Conservation (phyloP, 2,329 filamentous ascomycete species). For the Neofusicoccum kwambonambiense region DNA sequence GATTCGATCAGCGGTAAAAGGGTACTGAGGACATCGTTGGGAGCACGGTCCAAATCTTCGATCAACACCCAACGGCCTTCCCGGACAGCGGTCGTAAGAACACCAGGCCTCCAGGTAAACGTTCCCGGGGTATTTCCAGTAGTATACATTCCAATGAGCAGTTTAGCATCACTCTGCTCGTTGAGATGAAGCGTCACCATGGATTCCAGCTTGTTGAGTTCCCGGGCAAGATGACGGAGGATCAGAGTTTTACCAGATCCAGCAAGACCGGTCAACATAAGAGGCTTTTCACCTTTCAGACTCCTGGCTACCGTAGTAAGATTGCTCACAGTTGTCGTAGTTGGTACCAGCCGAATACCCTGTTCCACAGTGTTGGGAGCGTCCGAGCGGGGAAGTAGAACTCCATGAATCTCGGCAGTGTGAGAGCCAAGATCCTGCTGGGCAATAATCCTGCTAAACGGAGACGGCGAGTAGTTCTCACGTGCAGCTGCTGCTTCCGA, state of each 20-base stretch:
- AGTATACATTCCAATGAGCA: constrained; percentile 90
- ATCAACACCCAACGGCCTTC: constrained; percentile 97
- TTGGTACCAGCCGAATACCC: constrained; percentile 52
- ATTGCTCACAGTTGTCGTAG: constrained; percentile 71
- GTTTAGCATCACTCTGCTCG: constrained; percentile 96
- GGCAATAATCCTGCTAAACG: constrained; percentile 7
- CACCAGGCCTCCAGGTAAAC: constrained; percentile 88
- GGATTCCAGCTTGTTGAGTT: constrained; percentile 72
- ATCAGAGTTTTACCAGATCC: constrained; percentile 90
- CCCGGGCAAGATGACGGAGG: constrained; percentile 76
- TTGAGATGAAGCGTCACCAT: constrained; percentile 97
- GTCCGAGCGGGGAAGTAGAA: constrained; percentile 37
- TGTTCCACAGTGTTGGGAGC: not conserved
- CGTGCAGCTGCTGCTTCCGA: constrained; percentile 2
- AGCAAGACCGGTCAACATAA: constrained; percentile 77
- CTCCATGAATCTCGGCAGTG: constrained; percentile 31
- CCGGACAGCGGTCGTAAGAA: constrained; percentile 87
- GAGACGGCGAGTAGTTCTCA: not conserved
- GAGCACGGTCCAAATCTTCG: constrained; percentile 92
- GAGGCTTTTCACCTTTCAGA: constrained; percentile 66
- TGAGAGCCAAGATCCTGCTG: constrained; percentile 1
- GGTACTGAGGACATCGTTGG: constrained; percentile 91
- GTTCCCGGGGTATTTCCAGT: constrained; percentile 83
- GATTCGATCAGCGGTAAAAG: constrained; percentile 89
- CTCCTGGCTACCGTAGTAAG: constrained; percentile 66